A percentile compares a stretch with the other conserved stretches of the same genome.
These are phyloP conservation scores for Trypanosoma grayi DNA, from an alignment of 208 protist genomes.

Conservation along the genomic window DNA sequence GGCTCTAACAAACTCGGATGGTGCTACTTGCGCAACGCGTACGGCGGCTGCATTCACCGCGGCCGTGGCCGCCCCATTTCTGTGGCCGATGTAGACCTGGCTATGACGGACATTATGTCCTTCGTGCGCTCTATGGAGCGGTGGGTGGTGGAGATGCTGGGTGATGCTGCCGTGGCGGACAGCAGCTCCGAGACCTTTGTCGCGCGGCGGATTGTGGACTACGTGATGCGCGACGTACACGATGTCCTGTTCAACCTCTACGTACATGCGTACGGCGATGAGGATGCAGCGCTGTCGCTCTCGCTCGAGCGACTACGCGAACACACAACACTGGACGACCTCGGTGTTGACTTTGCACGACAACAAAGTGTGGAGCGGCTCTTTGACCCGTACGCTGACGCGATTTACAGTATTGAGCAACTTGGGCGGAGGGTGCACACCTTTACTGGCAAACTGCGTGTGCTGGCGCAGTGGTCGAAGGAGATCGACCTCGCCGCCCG, in stretches of 20 bases:
- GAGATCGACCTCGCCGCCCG: constrained; percentile 80
- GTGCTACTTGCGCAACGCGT: constrained; percentile 58
- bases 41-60: constrained; percentile 76
- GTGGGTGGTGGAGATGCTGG: constrained; percentile 59
- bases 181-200: constrained; percentile 39
- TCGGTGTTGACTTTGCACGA: constrained; percentile 74
- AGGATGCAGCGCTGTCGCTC: constrained; percentile 39
- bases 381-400: constrained; percentile 85
- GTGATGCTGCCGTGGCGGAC: constrained; percentile 15
- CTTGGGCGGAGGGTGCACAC: constrained; percentile 40
- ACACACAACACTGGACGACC: constrained; percentile 68
- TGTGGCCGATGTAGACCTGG: constrained; percentile 55
- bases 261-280: constrained; percentile 44
- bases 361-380: constrained; percentile 49
- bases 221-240: constrained; percentile 53
- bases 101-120: constrained; percentile 69
- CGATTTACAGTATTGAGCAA: constrained; percentile 66
- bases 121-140: constrained; percentile 62
- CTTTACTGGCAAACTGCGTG: constrained; percentile 54
- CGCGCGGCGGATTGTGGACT: constrained; percentile 62
- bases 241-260: constrained; percentile 74
- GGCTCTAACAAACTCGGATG: constrained; percentile 48
- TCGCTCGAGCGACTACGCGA: constrained; percentile 48
- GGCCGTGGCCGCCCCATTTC: constrained; percentile 41
- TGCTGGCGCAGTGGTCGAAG: constrained; percentile 70